Percentiles rank a stretch among this genome's conserved stretches.
phyloP scores from a whole-genome alignment of 768 basidiomycete genomes.

The Russula olivacea region DNA sequence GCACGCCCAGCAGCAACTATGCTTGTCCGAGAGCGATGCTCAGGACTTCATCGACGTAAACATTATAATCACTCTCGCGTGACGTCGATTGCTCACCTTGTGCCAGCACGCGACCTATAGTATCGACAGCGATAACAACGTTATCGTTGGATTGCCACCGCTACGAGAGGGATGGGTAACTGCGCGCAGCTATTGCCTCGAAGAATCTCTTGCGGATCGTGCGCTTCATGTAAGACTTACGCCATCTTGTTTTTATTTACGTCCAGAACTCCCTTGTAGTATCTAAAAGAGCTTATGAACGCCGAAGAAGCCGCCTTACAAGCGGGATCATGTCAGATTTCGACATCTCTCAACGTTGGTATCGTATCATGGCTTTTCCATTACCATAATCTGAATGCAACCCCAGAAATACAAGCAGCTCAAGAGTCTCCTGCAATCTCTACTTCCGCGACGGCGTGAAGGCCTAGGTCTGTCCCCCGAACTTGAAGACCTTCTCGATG shows the following conservation, averaged over 20 bases:
- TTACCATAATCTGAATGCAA: background rate
- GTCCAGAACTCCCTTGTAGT: background rate
- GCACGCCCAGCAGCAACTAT: conserved; percentile 22
- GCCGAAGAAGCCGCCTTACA: conserved; percentile 14
- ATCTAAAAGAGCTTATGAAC: conserved; percentile 20
- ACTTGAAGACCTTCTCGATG: conserved; percentile 24
- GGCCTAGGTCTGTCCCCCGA: conserved; percentile 11
- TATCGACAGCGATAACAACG: conserved; percentile 21
- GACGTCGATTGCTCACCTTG: background rate
- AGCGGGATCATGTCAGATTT: background rate
- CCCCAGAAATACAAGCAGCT: conserved; percentile 22
- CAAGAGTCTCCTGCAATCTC: conserved; percentile 16
- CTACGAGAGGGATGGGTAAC: conserved; percentile 22
- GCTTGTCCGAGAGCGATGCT: conserved; percentile 19
- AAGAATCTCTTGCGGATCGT: conserved; percentile 20
- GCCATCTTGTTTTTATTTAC: background rate
- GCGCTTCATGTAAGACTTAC: conserved; percentile 14
- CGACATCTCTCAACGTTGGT: conserved; percentile 6
- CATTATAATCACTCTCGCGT: background rate
- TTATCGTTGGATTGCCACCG: conserved; percentile 21
- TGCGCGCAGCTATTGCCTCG: conserved; percentile 19
- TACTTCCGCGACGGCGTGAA: conserved; percentile 18
- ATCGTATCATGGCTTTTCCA: background rate
- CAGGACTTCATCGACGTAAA: conserved; percentile 25
- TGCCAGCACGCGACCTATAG: conserved; percentile 22